A percentile compares a stretch with the other conserved stretches of the same genome.
Evolutionary conservation across 495 filamentous ascomycete species (phyloP).

Genomic region (Xylaria curta): DNA sequence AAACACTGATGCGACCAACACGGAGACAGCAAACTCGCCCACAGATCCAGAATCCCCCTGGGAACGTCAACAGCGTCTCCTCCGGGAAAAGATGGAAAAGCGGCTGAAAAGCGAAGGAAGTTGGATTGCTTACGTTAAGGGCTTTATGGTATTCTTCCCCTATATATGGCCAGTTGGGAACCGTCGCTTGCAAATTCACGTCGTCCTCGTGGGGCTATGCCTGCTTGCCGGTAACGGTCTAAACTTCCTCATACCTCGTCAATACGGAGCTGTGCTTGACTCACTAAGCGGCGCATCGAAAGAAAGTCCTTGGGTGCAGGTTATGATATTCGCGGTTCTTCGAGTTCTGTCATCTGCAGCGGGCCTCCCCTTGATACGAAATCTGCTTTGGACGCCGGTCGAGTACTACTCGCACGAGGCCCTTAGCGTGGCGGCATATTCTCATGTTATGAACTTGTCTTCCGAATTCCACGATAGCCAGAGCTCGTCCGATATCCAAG

Average conservation of each 20-base stretch:
- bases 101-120: constrained; percentile 65
- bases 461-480: constrained; percentile 82
- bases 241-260: constrained; percentile 69
- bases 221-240: constrained; percentile 66
- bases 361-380: constrained; percentile 59
- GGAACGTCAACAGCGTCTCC: constrained; percentile 56
- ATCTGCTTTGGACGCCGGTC: constrained; percentile 70
- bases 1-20: constrained; percentile 39
- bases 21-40: constrained; percentile 42
- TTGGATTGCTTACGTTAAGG: constrained; percentile 69
- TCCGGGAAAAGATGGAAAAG: constrained; percentile 60
- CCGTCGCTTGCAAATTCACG: constrained; percentile 59
- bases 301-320: constrained; percentile 58
- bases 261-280: constrained; percentile 69
- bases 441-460: constrained; percentile 77
- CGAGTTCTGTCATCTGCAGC: constrained; percentile 63
- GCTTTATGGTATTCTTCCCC: constrained; percentile 67
- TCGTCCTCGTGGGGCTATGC: constrained; percentile 64
- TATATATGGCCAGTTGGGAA: constrained; percentile 69
- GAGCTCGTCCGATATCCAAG: constrained; percentile 71
- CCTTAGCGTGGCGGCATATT: constrained; percentile 70
- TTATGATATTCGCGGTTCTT: constrained; percentile 61
- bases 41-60: constrained; percentile 55
- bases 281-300: constrained; percentile 50
- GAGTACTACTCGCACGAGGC: constrained; percentile 67